Percentiles rank a stretch among this genome's conserved stretches.
Evolutionary conservation across 2,329 filamentous ascomycete species (phyloP).

Genomic region (Ophiosphaerella korrae): DNA sequence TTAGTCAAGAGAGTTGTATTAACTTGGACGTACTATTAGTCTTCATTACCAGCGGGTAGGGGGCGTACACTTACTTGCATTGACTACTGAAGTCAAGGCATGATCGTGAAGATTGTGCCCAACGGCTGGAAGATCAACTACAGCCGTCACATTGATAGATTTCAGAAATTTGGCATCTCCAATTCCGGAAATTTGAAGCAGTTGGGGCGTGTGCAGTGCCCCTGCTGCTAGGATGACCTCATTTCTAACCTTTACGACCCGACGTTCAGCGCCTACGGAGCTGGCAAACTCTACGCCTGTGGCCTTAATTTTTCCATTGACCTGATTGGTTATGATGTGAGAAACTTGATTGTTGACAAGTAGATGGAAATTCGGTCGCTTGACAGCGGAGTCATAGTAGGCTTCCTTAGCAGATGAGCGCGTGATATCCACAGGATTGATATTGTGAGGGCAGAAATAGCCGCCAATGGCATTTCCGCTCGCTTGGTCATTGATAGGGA

Average conservation of each 20-base stretch:
- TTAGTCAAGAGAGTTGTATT: too few relatives aligned
- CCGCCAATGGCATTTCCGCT: slow-evolving; percentile 27
- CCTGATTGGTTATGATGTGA: slow-evolving; percentile 14
- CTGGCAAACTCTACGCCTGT: slow-evolving; percentile 27
- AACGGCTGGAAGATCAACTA: slow-evolving; percentile 33
- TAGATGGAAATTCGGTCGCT: slow-evolving; percentile 26
- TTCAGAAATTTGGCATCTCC: slow-evolving; percentile 25
- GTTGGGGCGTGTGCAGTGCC: slow-evolving; percentile 30
- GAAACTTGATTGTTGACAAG: slow-evolving; percentile 21
- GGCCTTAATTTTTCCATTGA: slow-evolving; percentile 16
- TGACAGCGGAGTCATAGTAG: slow-evolving; percentile 22
- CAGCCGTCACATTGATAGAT: slow-evolving; percentile 20
- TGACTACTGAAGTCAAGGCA: slow-evolving; percentile 12
- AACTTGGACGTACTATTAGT: neutral
- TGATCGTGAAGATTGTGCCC: slow-evolving; percentile 34
- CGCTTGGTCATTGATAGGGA: slow-evolving; percentile 25
- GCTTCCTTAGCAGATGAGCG: slow-evolving; percentile 28
- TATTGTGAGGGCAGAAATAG: slow-evolving; percentile 26
- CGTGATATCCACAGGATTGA: slow-evolving; percentile 14
- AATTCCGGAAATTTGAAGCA: slow-evolving; percentile 36
- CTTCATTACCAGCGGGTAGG: neutral
- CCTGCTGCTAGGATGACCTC: slow-evolving; percentile 35
- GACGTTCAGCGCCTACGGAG: slow-evolving; percentile 12
- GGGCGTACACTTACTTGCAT: slow-evolving; percentile 9
- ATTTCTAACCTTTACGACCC: slow-evolving; percentile 21